These are phyloP conservation scores for Ogataea sp. DNA, from an alignment of 805 yeast species.

Conservation along the genomic window DNA sequence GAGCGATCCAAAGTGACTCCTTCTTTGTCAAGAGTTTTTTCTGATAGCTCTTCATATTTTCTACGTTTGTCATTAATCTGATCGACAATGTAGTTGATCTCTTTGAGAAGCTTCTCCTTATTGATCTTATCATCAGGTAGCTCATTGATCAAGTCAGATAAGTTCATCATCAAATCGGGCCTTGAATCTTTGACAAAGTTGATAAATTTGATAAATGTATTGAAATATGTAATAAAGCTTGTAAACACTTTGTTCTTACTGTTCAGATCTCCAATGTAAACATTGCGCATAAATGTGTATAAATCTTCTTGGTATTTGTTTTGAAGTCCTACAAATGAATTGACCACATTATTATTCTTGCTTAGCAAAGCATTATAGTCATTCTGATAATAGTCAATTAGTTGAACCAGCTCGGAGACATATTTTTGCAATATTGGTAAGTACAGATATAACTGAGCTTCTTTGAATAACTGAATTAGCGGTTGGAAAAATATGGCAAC, in stretches of 20 bases:
- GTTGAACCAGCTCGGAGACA: constrained; percentile 53
- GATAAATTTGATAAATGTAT: constrained; percentile 53
- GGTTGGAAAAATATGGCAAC: constrained; percentile 71
- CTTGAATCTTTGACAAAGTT: constrained; percentile 46
- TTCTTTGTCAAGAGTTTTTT: constrained; percentile 3
- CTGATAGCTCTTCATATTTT: constrained; percentile 28
- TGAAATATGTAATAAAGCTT: constrained; percentile 67
- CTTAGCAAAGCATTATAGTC: constrained; percentile 31
- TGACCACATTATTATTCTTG: constrained; percentile 52
- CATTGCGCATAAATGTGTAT: constrained; percentile 69
- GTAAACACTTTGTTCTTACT: constrained; percentile 43
- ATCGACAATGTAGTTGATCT: constrained; percentile 32
- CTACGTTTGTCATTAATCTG: constrained; percentile 30
- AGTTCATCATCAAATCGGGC: constrained; percentile 34
- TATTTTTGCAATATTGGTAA: constrained; percentile 57
- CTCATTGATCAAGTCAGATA: constrained; percentile 27
- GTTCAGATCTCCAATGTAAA: constrained; percentile 70
- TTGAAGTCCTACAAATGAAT: constrained; percentile 55
- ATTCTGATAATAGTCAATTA: constrained; percentile 42
- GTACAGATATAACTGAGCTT: constrained; percentile 58
- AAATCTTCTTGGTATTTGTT: constrained; percentile 66
- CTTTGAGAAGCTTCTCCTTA: constrained; percentile 24
- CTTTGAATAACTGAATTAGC: constrained; percentile 56
- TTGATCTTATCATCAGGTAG: constrained; percentile 18
- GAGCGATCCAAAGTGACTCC: constrained; percentile 7